phyloP scores from a whole-genome alignment of 2,329 filamentous ascomycete genomes.

The Trichoderma oligosporum region DNA sequence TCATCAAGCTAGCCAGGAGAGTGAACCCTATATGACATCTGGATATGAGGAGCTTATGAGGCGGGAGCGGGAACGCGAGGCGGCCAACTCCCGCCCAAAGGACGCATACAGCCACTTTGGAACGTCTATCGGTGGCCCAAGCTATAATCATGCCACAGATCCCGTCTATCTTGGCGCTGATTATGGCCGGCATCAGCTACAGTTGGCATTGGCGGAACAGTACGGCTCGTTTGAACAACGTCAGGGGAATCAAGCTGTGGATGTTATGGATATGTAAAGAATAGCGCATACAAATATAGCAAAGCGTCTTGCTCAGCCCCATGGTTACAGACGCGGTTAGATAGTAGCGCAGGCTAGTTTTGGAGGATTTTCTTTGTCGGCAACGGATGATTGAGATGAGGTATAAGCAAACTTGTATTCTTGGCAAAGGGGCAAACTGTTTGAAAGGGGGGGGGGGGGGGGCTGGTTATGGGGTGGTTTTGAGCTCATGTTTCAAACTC shows the following conservation, averaged over 20 bases:
- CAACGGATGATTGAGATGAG: neutral
- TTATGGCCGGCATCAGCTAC: constrained; percentile 47
- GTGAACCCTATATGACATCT: constrained; percentile 79
- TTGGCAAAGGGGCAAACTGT: neutral
- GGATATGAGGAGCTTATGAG: constrained; percentile 71
- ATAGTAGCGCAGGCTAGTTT: constrained; percentile 7
- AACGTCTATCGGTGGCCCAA: constrained; percentile 34
- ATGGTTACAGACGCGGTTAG: constrained; percentile 3
- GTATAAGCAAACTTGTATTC: neutral
- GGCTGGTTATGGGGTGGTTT: neutral
- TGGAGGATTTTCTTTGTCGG: constrained; percentile 3
- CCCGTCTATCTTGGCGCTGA: constrained; percentile 59
- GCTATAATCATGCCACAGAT: constrained; percentile 58
- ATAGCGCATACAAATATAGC: constrained; percentile 17
- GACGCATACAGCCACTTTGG: constrained; percentile 46
- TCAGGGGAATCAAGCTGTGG: constrained; percentile 42
- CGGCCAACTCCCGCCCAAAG: constrained; percentile 34
- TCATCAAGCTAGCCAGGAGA: constrained; percentile 40
- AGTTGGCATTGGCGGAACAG: constrained; percentile 62
- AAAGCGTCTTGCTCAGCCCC: constrained; percentile 6
- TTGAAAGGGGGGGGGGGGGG: neutral
- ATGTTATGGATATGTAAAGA: constrained; percentile 47
- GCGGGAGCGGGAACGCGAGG: constrained; percentile 54
- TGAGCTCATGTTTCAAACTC: constrained; percentile 7
- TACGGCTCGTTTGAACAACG: constrained; percentile 60